A percentile compares a stretch with the other conserved stretches of the same genome.
These are phyloP conservation scores for Phaseolus coccineus DNA, from an alignment of 331 rosid genomes.

Conservation along the genomic window DNA sequence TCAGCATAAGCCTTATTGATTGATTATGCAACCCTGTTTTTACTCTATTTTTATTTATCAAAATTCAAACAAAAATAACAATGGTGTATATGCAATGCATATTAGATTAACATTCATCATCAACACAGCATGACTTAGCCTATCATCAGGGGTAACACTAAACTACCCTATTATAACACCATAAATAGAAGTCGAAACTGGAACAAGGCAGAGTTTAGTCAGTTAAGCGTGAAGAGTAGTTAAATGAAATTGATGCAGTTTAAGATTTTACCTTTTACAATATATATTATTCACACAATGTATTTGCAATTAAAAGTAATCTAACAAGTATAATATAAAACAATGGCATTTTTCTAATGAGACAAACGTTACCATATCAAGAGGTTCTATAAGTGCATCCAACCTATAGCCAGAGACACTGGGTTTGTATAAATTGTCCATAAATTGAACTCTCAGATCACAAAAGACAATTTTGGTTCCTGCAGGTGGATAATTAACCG, in stretches of 20 bases:
- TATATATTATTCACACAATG: constrained; percentile 8
- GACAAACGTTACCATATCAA: constrained; percentile 74
- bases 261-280: constrained; percentile 20
- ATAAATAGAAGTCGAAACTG: too few species aligned
- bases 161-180: not conserved
- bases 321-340: constrained; percentile 27
- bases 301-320: constrained; percentile 29
- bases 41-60: too few species aligned
- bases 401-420: constrained; percentile 78
- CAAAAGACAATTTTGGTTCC: constrained; percentile 97
- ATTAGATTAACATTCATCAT: not conserved
- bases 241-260: constrained; percentile 15
- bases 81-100: not conserved
- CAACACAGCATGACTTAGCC: not conserved
- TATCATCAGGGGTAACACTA: not conserved
- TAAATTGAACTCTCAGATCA: constrained; percentile 88
- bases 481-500: constrained; percentile 53
- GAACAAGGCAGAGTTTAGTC: too few species aligned
- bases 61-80: too few species aligned
- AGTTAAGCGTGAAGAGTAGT: not conserved
- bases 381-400: constrained; percentile 85
- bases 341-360: constrained; percentile 21
- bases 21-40: too few species aligned
- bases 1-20: not conserved
- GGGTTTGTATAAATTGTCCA: constrained; percentile 84